phyloP scores from a whole-genome alignment of 768 basidiomycete species.

The Auriculariales sp. region DNA sequence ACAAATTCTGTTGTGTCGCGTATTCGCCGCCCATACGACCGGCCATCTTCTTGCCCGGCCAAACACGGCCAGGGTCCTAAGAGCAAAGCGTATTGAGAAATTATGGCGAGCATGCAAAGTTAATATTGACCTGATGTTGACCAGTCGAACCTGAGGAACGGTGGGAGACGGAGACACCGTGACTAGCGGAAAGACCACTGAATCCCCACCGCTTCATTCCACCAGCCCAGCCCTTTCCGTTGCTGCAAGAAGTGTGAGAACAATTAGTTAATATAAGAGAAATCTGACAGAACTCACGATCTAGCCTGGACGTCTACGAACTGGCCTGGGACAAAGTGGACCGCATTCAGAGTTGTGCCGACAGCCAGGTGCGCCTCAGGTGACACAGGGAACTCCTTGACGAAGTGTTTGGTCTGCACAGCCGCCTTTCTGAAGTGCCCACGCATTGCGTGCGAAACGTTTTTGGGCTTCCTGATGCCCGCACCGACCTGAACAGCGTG shows the following conservation, averaged over 20 bases:
- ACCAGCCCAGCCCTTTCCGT: slow-evolving; percentile 95
- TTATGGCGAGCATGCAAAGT: neutral
- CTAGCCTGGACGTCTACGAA: slow-evolving; percentile 83
- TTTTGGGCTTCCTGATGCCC: slow-evolving; percentile 56
- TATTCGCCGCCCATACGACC: slow-evolving; percentile 80
- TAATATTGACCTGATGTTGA: slow-evolving; percentile 66
- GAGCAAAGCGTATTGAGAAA: slow-evolving; percentile 5
- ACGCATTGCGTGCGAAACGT: slow-evolving; percentile 61
- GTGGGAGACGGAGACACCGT: slow-evolving; percentile 93
- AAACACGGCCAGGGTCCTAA: slow-evolving; percentile 90
- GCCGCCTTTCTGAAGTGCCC: slow-evolving; percentile 82
- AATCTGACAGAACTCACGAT: slow-evolving; percentile 43
- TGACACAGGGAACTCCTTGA: slow-evolving; percentile 82
- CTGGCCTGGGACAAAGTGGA: slow-evolving; percentile 96
- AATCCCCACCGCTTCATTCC: slow-evolving; percentile 96
- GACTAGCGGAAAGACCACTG: slow-evolving; percentile 79
- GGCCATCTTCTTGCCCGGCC: slow-evolving; percentile 98
- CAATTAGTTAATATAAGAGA: neutral
- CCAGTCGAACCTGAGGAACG: slow-evolving; percentile 88
- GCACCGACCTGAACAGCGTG: slow-evolving; percentile 93
- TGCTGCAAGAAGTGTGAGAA: slow-evolving; percentile 31
- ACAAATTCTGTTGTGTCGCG: slow-evolving; percentile 74
- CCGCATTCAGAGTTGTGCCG: slow-evolving; percentile 77
- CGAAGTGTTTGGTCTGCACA: slow-evolving; percentile 66
- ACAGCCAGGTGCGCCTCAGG: slow-evolving; percentile 80